These are phyloP conservation scores for Pyrrhoderma noxium DNA, from an alignment of 1,284 basidiomycete species.

Conservation along the genomic window DNA sequence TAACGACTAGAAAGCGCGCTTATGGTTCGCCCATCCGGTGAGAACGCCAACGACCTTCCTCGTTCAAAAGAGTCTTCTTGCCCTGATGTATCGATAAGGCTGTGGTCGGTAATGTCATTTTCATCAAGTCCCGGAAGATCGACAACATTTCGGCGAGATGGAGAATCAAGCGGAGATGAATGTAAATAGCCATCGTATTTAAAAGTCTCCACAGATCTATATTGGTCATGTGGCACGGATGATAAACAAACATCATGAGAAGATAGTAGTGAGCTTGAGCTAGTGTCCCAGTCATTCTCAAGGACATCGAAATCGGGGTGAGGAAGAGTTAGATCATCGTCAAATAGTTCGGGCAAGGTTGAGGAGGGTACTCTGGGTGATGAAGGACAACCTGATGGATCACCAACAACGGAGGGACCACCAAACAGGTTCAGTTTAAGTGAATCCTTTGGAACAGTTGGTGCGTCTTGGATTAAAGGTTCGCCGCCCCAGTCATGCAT, in stretches of 20 bases:
- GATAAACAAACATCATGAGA: background rate
- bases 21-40: background rate
- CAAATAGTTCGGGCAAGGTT: constrained; percentile 8
- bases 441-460: background rate
- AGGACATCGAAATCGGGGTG: constrained; percentile 17
- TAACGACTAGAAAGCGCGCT: too few species aligned
- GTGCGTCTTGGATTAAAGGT: constrained; percentile 14
- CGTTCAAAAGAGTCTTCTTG: background rate
- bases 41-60: constrained; percentile 10
- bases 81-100: constrained; percentile 7
- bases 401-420: background rate
- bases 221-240: too few species aligned
- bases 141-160: constrained; percentile 8
- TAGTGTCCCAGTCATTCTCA: constrained; percentile 15
- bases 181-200: background rate
- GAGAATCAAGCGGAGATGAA: background rate
- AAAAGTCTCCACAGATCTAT: too few species aligned
- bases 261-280: constrained; percentile 9
- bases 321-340: constrained; percentile 7
- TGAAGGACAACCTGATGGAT: background rate
- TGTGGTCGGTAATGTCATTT: background rate
- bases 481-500: constrained; percentile 15
- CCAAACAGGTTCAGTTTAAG: constrained; percentile 7
- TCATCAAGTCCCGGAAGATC: constrained; percentile 8
- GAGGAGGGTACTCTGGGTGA: constrained; percentile 5